Percentiles rank a stretch among this genome's conserved stretches.
These are phyloP conservation scores for Rhodotorula sp. DNA, from an alignment of 1,284 basidiomycete genomes.

Conservation along the genomic window DNA sequence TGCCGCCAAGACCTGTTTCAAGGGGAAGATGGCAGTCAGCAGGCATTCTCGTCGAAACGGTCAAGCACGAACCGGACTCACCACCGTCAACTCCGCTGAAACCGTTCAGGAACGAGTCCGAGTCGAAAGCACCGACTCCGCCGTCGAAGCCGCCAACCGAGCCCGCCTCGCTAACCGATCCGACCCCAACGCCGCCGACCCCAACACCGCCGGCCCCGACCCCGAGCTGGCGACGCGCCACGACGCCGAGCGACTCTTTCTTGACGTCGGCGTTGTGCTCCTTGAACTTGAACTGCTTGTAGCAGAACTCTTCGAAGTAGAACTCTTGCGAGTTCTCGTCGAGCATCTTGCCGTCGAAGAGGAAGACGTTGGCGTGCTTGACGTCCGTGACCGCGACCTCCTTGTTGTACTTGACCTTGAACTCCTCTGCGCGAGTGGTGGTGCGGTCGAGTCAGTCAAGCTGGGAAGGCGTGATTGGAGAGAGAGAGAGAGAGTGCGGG, in stretches of 20 bases:
- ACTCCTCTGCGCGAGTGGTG: background rate
- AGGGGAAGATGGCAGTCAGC: too few species aligned
- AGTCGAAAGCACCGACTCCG: too few species aligned
- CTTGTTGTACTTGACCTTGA: slow-evolving; percentile 13
- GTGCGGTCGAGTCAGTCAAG: background rate
- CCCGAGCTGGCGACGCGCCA: too few species aligned
- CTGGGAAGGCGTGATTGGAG: rapidly evolving
- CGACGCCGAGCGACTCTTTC: background rate
- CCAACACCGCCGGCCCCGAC: too few species aligned
- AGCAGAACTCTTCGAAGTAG: slow-evolving; percentile 20
- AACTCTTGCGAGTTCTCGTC: slow-evolving; percentile 11
- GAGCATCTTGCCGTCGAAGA: slow-evolving; percentile 7
- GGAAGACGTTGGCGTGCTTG: slow-evolving; percentile 9
- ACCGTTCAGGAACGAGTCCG: too few species aligned
- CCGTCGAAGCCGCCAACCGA: too few species aligned
- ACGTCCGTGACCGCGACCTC: slow-evolving; percentile 9
- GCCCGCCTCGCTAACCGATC: background rate
- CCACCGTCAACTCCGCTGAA: too few species aligned
- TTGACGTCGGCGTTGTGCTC: slow-evolving; percentile 10
- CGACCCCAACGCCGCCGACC: background rate
- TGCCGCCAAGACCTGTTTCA: too few species aligned
- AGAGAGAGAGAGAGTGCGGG: background rate
- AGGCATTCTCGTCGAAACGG: too few species aligned
- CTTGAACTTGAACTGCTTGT: slow-evolving; percentile 17
- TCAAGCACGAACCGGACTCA: too few species aligned